Conservation (phyloP, 106 monocot genomes). For the Allium fistulosum region DNA sequence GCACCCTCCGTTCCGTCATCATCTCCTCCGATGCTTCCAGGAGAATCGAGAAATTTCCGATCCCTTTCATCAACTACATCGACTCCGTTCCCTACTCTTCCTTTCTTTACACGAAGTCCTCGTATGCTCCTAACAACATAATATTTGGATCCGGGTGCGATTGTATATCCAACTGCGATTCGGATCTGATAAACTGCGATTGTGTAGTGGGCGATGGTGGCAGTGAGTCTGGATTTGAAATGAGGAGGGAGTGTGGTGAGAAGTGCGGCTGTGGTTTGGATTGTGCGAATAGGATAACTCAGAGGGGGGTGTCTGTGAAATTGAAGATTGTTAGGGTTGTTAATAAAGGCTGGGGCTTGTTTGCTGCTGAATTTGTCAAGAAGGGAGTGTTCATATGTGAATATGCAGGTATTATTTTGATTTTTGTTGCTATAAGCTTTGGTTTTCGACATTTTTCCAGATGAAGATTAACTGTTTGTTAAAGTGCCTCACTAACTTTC, state of each 20-base stretch:
- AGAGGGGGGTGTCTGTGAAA: conserved; percentile 32
- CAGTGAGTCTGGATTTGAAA: background rate
- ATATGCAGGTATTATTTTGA: conserved; percentile 43
- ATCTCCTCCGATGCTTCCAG: conserved; percentile 53
- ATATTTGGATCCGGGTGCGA: conserved; percentile 26
- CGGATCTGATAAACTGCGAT: background rate
- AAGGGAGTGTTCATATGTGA: conserved; percentile 54
- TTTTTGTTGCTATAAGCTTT: no score
- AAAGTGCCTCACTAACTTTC: no score
- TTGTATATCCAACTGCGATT: conserved; percentile 12
- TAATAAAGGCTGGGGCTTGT: conserved; percentile 64
- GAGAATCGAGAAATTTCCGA: conserved; percentile 38
- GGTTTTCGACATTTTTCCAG: no score
- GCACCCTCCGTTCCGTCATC: conserved; percentile 18
- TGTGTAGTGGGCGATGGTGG: background rate
- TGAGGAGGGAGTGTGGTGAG: conserved; percentile 42
- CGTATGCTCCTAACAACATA: background rate
- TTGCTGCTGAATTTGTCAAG: conserved; percentile 29
- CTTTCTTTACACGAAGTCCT: conserved; percentile 30
- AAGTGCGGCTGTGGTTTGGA: conserved; percentile 31
- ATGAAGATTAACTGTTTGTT: no score
- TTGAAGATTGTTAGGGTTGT: conserved; percentile 32
- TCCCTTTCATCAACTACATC: conserved; percentile 46
- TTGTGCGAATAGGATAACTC: conserved; percentile 43
- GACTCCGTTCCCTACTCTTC: conserved; percentile 31